Evolutionary conservation across 2,329 filamentous ascomycete species (phyloP), one percentile per base, ranked within the genome.

Genomic region (Claviceps spartinae): DNA sequence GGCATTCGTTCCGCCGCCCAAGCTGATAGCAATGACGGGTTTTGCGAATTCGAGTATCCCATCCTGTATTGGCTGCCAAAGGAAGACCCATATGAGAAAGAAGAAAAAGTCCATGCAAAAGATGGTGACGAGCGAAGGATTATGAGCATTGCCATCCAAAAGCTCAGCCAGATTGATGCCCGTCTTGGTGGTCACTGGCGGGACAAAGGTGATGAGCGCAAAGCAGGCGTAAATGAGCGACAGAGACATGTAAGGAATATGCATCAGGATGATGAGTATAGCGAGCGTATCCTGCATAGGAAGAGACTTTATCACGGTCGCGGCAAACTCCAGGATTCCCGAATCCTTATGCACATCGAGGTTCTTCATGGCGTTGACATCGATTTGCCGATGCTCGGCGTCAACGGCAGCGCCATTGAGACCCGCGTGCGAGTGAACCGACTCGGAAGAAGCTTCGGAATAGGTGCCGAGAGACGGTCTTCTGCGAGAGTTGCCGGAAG

Each of bases 261-360:
- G 90, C 69, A 96, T 86, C 59, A 97, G 80, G 61, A 96, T 86
- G 69, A 96, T 95, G 67, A 97, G 82, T 63, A 97, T 95, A 65
- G 91, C 89, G 69, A 96, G 88, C 55, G 91, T 95, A 71, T 97
- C 91, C 71, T 88, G 86, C 64, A 95, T 82, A 51, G 91, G 91
- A 62, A 90, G 91, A 50, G 89, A 88, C 62, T 82, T 83, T 65
- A 97, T 80, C 61, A 97, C 91, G 52, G 89, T 95, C 59, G 87
- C 79, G 57, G 86, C 85, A 58, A 94, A 75, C 61, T 86, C 83
- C 59, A 95, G 71, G 47, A 86, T 81, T 54, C 85, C 85, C 51
- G 82, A 74, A 64, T 85, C 81, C 59, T 82, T 82, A 63, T 86
- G 84, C 51, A 85, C 76, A 54, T 83, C 76, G 58, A 76, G 74